These are phyloP conservation scores for Venturia aucupariae DNA, from an alignment of 2,329 filamentous ascomycete species.

Conservation along the genomic window DNA sequence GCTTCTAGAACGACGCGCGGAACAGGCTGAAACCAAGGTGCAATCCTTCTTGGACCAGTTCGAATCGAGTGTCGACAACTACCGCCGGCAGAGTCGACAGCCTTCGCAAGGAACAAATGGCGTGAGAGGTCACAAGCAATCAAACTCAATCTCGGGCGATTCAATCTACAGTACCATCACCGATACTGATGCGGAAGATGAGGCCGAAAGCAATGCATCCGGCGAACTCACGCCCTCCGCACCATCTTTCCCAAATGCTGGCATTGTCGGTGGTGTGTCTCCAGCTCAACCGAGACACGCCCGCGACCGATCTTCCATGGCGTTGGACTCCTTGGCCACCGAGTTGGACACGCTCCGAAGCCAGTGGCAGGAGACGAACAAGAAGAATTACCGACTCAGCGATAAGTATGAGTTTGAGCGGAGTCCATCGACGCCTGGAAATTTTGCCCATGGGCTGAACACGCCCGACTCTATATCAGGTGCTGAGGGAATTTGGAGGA, in stretches of 20 bases:
- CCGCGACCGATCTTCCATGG: conserved; percentile 32
- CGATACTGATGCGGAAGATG: conserved; percentile 5
- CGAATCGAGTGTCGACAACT: conserved; percentile 86
- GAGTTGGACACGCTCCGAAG: conserved; percentile 84
- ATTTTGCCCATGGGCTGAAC: background rate
- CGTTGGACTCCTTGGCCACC: conserved; percentile 81
- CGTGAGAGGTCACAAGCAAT: conserved; percentile 41
- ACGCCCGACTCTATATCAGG: background rate
- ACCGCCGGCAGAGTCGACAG: conserved; percentile 62
- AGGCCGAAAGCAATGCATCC: conserved; percentile 19
- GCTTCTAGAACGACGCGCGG: conserved; percentile 71
- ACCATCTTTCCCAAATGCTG: conserved; percentile 9
- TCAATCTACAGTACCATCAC: conserved; percentile 35
- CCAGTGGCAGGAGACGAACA: conserved; percentile 94
- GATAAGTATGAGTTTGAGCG: conserved; percentile 81
- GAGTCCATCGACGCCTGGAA: background rate
- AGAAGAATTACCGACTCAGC: conserved; percentile 76
- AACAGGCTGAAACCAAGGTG: conserved; percentile 88
- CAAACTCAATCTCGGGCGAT: conserved; percentile 51
- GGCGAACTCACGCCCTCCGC: conserved; percentile 41
- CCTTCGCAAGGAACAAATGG: conserved; percentile 24
- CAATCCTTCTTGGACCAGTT: conserved; percentile 90
- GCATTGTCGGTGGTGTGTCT: conserved; percentile 1
- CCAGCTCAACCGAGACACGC: background rate
- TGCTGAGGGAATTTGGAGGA: background rate